Conservation (phyloP, 306 rosid genomes). For the Canavalia ensiformis region DNA sequence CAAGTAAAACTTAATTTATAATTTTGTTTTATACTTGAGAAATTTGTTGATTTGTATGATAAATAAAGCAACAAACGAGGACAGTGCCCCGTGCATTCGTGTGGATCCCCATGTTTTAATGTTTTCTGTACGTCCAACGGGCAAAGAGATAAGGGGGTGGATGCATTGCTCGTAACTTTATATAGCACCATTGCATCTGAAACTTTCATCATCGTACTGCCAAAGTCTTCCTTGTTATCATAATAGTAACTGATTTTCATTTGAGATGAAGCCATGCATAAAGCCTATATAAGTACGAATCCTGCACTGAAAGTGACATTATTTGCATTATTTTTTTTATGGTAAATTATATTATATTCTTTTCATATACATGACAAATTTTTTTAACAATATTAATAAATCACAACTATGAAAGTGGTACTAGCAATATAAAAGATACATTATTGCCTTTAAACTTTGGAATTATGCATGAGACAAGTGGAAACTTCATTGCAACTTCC, state of each 20-base stretch:
- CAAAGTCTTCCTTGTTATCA: neutral
- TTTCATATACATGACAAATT: neutral
- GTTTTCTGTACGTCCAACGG: neutral
- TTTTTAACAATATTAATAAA: neutral
- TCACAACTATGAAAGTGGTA: neutral
- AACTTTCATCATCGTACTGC: neutral
- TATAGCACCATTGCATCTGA: no score
- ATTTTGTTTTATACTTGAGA: no score
- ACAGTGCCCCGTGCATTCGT: neutral
- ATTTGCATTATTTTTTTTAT: neutral
- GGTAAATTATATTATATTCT: neutral
- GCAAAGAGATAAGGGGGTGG: neutral
- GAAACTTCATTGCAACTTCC: conserved; percentile 47
- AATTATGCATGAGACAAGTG: conserved; percentile 14
- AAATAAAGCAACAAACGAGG: neutral
- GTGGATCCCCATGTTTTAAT: no score
- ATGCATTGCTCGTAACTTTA: neutral
- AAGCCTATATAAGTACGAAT: neutral
- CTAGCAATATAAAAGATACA: neutral
- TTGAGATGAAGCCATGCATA: neutral
- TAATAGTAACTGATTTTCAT: neutral
- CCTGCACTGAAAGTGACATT: neutral
- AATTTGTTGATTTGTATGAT: neutral
- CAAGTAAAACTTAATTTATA: neutral
- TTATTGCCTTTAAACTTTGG: neutral